Conservation (phyloP, 495 filamentous ascomycete species). For the Chaetomium tenue region DNA sequence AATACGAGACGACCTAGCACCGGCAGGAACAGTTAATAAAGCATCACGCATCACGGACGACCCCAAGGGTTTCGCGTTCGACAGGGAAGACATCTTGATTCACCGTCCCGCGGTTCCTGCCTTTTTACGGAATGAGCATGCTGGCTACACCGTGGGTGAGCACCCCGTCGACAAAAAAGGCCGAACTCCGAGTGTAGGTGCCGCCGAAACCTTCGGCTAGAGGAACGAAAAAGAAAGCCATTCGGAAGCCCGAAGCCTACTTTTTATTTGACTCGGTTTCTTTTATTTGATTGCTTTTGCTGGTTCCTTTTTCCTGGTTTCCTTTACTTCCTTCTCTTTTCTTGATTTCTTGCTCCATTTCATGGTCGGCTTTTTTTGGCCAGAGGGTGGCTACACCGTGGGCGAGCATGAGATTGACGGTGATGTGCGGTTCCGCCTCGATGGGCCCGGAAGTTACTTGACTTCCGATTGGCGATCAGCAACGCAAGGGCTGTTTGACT, state of each 20-base stretch:
- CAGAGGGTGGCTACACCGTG: neutral
- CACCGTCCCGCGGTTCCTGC: neutral
- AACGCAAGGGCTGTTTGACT: constrained; percentile 11
- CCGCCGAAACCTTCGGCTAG: no score
- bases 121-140: constrained; percentile 3
- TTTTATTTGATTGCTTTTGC: no score
- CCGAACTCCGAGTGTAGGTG: no score
- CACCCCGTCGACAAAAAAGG: no score
- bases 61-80: neutral
- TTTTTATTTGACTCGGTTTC: no score
- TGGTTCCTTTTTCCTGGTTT: no score
- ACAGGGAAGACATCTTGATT: neutral
- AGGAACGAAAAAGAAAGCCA: no score
- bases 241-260: no score
- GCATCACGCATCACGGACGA: neutral
- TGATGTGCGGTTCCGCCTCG: constrained; percentile 9
- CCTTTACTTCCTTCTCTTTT: no score
- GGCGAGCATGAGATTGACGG: neutral
- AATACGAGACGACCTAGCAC: neutral
- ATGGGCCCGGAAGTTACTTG: neutral
- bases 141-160: neutral
- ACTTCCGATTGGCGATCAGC: neutral
- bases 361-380: no score
- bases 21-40: neutral
- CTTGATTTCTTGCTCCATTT: no score